These are phyloP conservation scores for Cladophialophora psammophila DNA, from an alignment of 2,329 filamentous ascomycete species.

Conservation along the genomic window DNA sequence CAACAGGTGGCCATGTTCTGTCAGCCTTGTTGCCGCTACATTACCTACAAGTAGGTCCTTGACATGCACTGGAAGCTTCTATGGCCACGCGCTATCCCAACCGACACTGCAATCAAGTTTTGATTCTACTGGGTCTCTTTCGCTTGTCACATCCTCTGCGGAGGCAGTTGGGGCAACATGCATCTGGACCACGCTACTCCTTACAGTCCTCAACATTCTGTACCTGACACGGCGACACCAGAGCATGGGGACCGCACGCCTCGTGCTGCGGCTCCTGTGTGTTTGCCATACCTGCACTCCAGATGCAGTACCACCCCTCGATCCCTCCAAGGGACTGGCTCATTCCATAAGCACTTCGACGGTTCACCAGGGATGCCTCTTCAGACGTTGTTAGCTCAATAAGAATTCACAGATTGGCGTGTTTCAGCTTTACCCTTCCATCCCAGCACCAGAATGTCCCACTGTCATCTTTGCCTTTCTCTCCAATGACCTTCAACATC, in stretches of 20 bases:
- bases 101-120: neutral
- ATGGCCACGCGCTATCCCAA: neutral
- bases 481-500: constrained; percentile 60
- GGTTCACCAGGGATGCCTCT: constrained; percentile 37
- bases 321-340: neutral
- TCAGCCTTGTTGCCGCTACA: neutral
- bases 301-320: neutral
- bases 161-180: neutral
- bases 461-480: constrained; percentile 57
- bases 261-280: neutral
- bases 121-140: neutral
- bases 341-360: neutral
- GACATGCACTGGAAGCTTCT: neutral
- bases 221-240: neutral
- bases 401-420: neutral
- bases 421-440: constrained; percentile 51
- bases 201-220: neutral
- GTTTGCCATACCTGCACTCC: neutral
- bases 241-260: neutral
- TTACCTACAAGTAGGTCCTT: neutral
- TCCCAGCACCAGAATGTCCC: constrained; percentile 66
- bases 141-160: neutral
- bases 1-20: constrained; percentile 3
- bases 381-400: constrained; percentile 13
- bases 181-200: neutral